Evolutionary conservation across 2,329 filamentous ascomycete genomes (phyloP), one percentile per base, ranked within the genome.

Genomic region (Ceratocystis colombiana): DNA sequence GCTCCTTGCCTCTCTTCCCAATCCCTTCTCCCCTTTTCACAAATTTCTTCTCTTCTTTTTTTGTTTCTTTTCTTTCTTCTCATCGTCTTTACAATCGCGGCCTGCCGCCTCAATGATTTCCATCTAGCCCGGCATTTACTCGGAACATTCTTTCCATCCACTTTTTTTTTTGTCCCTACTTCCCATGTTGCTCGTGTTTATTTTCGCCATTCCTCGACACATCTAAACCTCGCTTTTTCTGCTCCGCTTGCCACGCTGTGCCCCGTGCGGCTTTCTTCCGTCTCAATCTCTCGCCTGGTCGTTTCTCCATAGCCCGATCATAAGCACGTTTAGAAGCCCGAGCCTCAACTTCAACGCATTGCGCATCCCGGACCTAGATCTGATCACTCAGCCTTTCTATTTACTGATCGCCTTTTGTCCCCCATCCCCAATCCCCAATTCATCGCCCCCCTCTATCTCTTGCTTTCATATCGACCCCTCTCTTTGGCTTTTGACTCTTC

Each of bases 201-300:
- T 41, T 48, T 41, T 53, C 33, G 20, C 22, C 37, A 28, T n/a
- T 22, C 28, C 65, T n/a, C 59, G 65, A 63, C 61, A 57, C 61
- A 59, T 17, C 22, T 62, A 25, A 15, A 44, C 17, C 22, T 17
- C 41, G 22, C 50, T 57, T 64, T 53, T 55, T 25, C 61, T 28
- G 30, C 33, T 48, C 45, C 1, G 55, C 28, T 3, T 30, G 55
- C 55, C 55, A 37, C 55, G 25, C 30, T n/a, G 55, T n/a, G 55
- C 33, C 4, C 55, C 30, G 55, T 59, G 55, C 55, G 55, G 55
- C 55, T n/a, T 59, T 25, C 55, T 59, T 59, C 55, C 55, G 55
- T 59, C 28, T 59, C 15, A 15, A n/a, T 59, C 17, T 30, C 15
- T 28, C 17, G 53, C 53, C 22, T 57, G 22, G 25, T 22, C 10